Percentiles rank a stretch among this genome's conserved stretches.
Conservation (phyloP, 441 rosid genomes). For the Euphorbia schlechtendalii region DNA sequence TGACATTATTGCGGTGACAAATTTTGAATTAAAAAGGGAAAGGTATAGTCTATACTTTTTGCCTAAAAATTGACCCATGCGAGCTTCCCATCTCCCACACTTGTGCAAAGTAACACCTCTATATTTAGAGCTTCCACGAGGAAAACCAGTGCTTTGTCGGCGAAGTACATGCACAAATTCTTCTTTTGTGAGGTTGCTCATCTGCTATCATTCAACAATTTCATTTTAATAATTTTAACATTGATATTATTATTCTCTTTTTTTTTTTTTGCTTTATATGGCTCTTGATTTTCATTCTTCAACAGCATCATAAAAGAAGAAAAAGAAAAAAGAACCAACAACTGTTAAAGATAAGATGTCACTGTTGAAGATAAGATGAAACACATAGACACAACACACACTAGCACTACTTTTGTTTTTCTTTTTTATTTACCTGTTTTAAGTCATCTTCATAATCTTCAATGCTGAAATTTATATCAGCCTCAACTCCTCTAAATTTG, state of each 20-base stretch:
- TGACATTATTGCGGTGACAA: too few species aligned
- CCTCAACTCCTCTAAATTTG: slow-evolving; percentile 89
- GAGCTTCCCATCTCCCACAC: slow-evolving; percentile 99
- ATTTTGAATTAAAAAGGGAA: too few species aligned
- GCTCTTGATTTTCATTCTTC: too few species aligned
- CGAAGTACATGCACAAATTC: slow-evolving; percentile 97
- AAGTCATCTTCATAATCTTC: slow-evolving; percentile 88
- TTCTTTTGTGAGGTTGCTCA: slow-evolving; percentile 86
- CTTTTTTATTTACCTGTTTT: slow-evolving; percentile 56
- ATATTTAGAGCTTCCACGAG: slow-evolving; percentile 96
- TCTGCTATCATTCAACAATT: slow-evolving; percentile 37
- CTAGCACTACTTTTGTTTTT: too few species aligned
- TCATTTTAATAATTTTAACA: neutral
- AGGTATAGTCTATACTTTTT: slow-evolving; percentile 51
- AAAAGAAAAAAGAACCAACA: too few species aligned
- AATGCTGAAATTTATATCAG: slow-evolving; percentile 82
- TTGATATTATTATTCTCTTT: too few species aligned
- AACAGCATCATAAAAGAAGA: too few species aligned
- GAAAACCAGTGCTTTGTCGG: slow-evolving; percentile 98
- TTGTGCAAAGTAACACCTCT: slow-evolving; percentile 98
- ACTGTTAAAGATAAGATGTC: too few species aligned
- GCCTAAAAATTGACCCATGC: slow-evolving; percentile 99
- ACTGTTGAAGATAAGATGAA: too few species aligned
- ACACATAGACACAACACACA: too few species aligned
- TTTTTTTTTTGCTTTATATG: too few species aligned